Evolutionary conservation across 495 filamentous ascomycete species (phyloP), one percentile per base, ranked within the genome.

Genomic region (Patellaria atrata): DNA sequence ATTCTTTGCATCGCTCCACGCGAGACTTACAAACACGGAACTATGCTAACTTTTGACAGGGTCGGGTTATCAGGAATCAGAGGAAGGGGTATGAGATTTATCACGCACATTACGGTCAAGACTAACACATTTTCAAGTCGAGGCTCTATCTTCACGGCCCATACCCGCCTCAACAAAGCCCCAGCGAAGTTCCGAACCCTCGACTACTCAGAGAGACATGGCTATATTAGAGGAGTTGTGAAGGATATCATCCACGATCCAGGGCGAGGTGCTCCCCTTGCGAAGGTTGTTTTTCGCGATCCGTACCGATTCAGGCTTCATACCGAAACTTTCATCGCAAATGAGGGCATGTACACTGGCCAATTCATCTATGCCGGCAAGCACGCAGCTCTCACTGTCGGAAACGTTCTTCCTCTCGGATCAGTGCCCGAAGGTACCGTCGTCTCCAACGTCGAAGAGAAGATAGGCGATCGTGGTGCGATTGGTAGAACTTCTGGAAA

Each of bases 341-440:
- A 94, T 67, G 89, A 99, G 74, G 89, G 89, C 68, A 94, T 96
- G 87, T 99, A 99, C 82, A 94, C 89, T 45, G 89, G 89, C 50
- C 49, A 52, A 68, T 99, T 99, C 73, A 85, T 99, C 79, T 99
- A 96, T 65, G 86, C 87, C 62, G 89, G 89, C 60, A 99, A 99
- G 79, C 83, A 92, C 66, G 91, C 89, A 49, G 68, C 74, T 40
- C 72, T 99, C 47, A 96, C 77, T 55, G 75, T 99, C 57, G 89
- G 89, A 59, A 99, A 99, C 69, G 65, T 99, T 57, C 81, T 99
- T 30, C 89, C 89, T 44, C 75, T 99, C 41, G 72, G 70, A 55
- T 83, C 80, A 52, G 75, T 94, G 60, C 89, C 89, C 43, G 89
- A 99, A 73, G 89, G 89, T 77, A 99, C 89, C 61, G 85, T 99